phyloP scores from a whole-genome alignment of 2,329 filamentous ascomycete genomes.

The Fusarium praegraminearum region DNA sequence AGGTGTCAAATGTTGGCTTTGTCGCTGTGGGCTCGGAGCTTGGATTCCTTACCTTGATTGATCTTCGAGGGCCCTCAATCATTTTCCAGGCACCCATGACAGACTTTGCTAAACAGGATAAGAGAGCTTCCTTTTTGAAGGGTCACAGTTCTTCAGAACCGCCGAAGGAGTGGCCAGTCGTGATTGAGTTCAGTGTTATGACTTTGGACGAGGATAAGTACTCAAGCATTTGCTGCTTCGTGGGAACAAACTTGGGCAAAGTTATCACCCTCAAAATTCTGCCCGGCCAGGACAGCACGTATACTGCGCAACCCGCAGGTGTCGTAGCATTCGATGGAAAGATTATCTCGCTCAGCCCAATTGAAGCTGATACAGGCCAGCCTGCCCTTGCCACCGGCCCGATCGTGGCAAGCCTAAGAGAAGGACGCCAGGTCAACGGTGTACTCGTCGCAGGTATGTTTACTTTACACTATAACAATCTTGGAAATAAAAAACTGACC shows the following conservation, averaged over 20 bases:
- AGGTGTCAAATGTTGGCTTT: constrained; percentile 93
- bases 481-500: constrained; percentile 43
- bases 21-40: constrained; percentile 87
- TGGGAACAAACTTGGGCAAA: constrained; percentile 87
- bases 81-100: constrained; percentile 80
- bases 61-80: constrained; percentile 86
- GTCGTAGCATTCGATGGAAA: constrained; percentile 73
- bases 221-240: constrained; percentile 92
- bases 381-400: constrained; percentile 80
- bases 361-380: constrained; percentile 81
- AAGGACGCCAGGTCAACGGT: constrained; percentile 81
- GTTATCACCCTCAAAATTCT: constrained; percentile 91
- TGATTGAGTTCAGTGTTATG: constrained; percentile 92
- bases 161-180: constrained; percentile 78
- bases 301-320: constrained; percentile 79
- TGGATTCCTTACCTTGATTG: constrained; percentile 83
- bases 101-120: constrained; percentile 82
- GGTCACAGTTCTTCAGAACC: constrained; percentile 53
- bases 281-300: constrained; percentile 75
- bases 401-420: constrained; percentile 80
- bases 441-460: constrained; percentile 79
- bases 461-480: not conserved
- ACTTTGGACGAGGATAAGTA: constrained; percentile 94
- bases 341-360: constrained; percentile 81
- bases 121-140: constrained; percentile 78